Evolutionary conservation across 2,329 filamentous ascomycete species (phyloP).

Genomic region (Cercospora zeae-maydis): DNA sequence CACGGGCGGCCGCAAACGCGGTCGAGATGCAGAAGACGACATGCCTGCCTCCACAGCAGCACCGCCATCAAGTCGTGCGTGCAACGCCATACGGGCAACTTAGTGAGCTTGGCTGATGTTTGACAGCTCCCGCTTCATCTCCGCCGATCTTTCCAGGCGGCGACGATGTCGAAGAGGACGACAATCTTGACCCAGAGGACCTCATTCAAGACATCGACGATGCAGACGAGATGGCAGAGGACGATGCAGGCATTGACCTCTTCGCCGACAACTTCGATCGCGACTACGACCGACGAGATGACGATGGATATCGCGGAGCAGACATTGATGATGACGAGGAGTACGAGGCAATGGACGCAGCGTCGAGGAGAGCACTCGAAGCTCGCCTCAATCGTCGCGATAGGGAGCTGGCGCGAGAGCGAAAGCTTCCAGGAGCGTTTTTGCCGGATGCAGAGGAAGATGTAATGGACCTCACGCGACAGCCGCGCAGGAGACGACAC

Average conservation of each 20-base stretch:
- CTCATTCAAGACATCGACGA: constrained; percentile 63
- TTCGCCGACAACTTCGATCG: constrained; percentile 68
- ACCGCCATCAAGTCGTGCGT: constrained; percentile 62
- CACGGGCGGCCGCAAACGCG: constrained; percentile 58
- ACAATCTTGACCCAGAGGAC: constrained; percentile 66
- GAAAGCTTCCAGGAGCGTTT: constrained; percentile 68
- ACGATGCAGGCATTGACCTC: constrained; percentile 66
- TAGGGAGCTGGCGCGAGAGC: constrained; percentile 63
- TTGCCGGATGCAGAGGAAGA: constrained; percentile 78
- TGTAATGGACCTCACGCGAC: constrained; percentile 77
- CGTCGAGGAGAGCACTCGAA: constrained; percentile 66
- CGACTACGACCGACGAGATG: constrained; percentile 55
- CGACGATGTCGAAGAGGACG: constrained; percentile 64
- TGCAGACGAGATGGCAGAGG: constrained; percentile 65
- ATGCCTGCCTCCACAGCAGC: constrained; percentile 54
- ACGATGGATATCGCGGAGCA: constrained; percentile 62
- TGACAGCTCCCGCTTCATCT: constrained; percentile 54
- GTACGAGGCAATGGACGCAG: constrained; percentile 66
- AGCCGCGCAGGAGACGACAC: constrained; percentile 79
- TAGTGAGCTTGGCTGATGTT: constrained; percentile 8
- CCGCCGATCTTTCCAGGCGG: constrained; percentile 65
- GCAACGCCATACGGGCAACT: not conserved
- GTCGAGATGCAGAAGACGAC: constrained; percentile 62
- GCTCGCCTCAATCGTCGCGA: constrained; percentile 70
- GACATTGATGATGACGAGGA: constrained; percentile 76